These are phyloP conservation scores for Phoma herbarum DNA, from an alignment of 2,329 filamentous ascomycete species.

Conservation along the genomic window DNA sequence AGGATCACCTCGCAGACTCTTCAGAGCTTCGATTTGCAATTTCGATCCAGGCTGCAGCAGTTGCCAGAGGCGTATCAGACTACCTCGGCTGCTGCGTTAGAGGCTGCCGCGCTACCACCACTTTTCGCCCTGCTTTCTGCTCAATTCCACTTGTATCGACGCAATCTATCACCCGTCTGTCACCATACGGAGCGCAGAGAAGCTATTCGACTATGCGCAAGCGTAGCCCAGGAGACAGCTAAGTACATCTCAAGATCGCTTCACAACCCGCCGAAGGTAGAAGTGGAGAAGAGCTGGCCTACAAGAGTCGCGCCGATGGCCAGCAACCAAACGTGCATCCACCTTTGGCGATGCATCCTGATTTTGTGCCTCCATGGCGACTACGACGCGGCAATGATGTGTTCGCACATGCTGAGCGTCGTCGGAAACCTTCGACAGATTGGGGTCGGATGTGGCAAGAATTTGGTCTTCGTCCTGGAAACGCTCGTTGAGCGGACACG, in stretches of 20 bases:
- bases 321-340: slow-evolving; percentile 78
- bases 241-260: slow-evolving; percentile 75
- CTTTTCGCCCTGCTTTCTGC: slow-evolving; percentile 82
- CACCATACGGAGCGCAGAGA: slow-evolving; percentile 70
- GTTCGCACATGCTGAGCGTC: slow-evolving; percentile 74
- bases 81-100: slow-evolving; percentile 70
- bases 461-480: slow-evolving; percentile 81
- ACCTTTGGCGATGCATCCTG: slow-evolving; percentile 87
- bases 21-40: slow-evolving; percentile 82
- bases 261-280: slow-evolving; percentile 51
- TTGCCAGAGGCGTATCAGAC: slow-evolving; percentile 81
- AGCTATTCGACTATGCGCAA: slow-evolving; percentile 80
- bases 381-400: slow-evolving; percentile 75
- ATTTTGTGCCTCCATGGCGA: slow-evolving; percentile 80
- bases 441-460: slow-evolving; percentile 80
- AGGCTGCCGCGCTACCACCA: slow-evolving; percentile 77
- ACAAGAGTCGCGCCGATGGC: slow-evolving; percentile 71
- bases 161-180: slow-evolving; percentile 81
- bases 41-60: slow-evolving; percentile 74
- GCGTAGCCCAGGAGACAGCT: slow-evolving; percentile 79
- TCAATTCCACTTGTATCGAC: slow-evolving; percentile 85
- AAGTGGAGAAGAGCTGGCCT: slow-evolving; percentile 56
- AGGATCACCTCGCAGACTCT: slow-evolving; percentile 72
- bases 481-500: slow-evolving; percentile 67
- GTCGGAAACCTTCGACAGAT: slow-evolving; percentile 77